Evolutionary conservation across 2,329 filamentous ascomycete genomes (phyloP), one percentile per base, ranked within the genome.

Genomic region (Phoma herbarum): DNA sequence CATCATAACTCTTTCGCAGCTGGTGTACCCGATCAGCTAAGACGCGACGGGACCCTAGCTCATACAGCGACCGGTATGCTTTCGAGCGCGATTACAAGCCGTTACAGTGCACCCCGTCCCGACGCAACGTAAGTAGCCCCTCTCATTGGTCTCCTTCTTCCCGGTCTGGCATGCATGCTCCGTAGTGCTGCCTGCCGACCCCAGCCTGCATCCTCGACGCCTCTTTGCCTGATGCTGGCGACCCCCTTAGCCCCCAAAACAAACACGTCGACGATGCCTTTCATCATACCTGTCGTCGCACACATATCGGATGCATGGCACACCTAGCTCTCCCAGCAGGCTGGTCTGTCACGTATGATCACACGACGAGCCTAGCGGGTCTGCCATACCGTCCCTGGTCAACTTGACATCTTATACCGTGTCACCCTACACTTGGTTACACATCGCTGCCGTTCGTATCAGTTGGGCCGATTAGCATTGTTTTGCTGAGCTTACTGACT

Each of bases 81-180:
- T 58, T 80, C 83, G 69, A 77, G 75, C 70, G 82, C 80, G 75
- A 78, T 79, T 73, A 71, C 81, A 63, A 63, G 67, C 77, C 80
- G 82, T 77, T 85, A 83, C 79, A 78, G 79, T 71, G 69, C 81
- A 76, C 80, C 80, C 74, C 82, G 81, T 77, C 77, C 81, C 80
- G 83, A 86, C 75, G 76, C 80, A 75, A 80, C 79, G 84, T 86
- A 83, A 82, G 84, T 85, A 71, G 61, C 56, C 61, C 59, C 55
- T 73, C 72, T 75, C 73, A 77, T 82, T 82, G 75, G 75, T 60
- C 57, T 60, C 48, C 65, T 41, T 60, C 62, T 59, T 69, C 69
- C 73, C 69, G 67, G 66, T 60, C 65, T 69, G 72, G 69, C 70
- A 71, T 72, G 62, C 63, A 59, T 61, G 59, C 65, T 72, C 71